These are phyloP conservation scores for Punctularia strigosozonata DNA, from an alignment of 768 basidiomycete genomes.

Conservation along the genomic window DNA sequence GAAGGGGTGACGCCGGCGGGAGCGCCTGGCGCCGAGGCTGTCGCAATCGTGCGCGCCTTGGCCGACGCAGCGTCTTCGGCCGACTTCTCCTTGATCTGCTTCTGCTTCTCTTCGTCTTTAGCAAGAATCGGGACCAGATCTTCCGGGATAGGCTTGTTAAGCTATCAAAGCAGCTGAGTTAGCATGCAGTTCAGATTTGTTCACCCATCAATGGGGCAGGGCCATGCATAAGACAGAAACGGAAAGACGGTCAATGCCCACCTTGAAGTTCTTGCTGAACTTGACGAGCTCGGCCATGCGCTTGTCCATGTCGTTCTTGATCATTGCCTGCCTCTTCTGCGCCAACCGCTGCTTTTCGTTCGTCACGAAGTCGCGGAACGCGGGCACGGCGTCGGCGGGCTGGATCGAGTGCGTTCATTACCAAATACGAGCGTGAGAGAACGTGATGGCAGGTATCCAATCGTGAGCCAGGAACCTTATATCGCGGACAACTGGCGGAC, in stretches of 20 bases:
- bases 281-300: constrained; percentile 86
- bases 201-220: too few species aligned
- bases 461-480: too few species aligned
- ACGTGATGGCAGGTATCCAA: too few species aligned
- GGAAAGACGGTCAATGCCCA: constrained; percentile 18
- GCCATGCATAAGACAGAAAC: background rate
- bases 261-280: constrained; percentile 94
- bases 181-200: too few species aligned
- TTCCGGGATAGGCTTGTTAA: constrained; percentile 91
- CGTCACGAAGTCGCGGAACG: constrained; percentile 88
- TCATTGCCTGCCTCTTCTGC: constrained; percentile 80
- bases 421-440: constrained; percentile 2
- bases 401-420: constrained; percentile 27
- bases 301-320: constrained; percentile 91
- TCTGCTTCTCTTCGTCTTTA: constrained; percentile 88
- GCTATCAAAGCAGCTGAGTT: constrained; percentile 26
- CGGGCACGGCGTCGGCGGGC: constrained; percentile 64
- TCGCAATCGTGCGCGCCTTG: constrained; percentile 60
- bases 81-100: constrained; percentile 70
- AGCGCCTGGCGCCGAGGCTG: constrained; percentile 24
- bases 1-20: constrained; percentile 34
- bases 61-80: constrained; percentile 51
- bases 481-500: too few species aligned
- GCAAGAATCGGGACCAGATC: constrained; percentile 88
- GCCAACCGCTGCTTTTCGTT: constrained; percentile 84